Evolutionary conservation across 352 stramenopile species (phyloP).

Genomic region (Globisporangium iwayamae): DNA sequence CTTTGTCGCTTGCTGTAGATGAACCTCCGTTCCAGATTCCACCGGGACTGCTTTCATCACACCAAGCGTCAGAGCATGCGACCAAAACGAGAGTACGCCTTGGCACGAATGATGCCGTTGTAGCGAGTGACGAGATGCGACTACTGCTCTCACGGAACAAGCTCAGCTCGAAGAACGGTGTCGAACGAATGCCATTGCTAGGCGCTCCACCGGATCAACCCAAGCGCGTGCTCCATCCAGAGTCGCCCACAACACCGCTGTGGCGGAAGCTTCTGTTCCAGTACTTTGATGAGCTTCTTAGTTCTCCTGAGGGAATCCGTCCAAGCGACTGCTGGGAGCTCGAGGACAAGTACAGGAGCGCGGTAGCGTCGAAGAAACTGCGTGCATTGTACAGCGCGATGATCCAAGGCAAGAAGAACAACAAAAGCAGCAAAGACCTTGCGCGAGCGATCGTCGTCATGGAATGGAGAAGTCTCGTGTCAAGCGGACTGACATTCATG

Average conservation of each 20-base stretch:
- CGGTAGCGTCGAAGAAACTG: conserved; percentile 28
- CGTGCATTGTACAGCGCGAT: conserved; percentile 18
- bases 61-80: too few relatives aligned
- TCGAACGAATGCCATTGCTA: not conserved
- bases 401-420: not conserved
- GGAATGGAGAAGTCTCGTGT: conserved; percentile 25
- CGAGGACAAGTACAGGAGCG: conserved; percentile 31
- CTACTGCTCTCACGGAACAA: not conserved
- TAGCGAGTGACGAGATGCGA: too few relatives aligned
- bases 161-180: not conserved
- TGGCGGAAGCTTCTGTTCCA: conserved; percentile 42
- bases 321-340: conserved; percentile 51
- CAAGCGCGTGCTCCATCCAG: conserved; percentile 23
- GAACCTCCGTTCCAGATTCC: not conserved
- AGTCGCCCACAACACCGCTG: conserved; percentile 26
- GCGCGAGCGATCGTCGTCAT: conserved; percentile 28
- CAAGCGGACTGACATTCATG: conserved; percentile 38
- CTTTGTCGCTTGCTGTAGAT: not conserved
- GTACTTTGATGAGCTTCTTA: conserved; percentile 30
- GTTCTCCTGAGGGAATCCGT: conserved; percentile 25
- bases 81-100: too few relatives aligned
- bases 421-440: conserved; percentile 12
- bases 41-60: not conserved
- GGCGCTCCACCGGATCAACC: not conserved
- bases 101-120: too few relatives aligned